phyloP scores from a whole-genome alignment of 2,329 filamentous ascomycete species.

The Chaetothyriales sp. region DNA sequence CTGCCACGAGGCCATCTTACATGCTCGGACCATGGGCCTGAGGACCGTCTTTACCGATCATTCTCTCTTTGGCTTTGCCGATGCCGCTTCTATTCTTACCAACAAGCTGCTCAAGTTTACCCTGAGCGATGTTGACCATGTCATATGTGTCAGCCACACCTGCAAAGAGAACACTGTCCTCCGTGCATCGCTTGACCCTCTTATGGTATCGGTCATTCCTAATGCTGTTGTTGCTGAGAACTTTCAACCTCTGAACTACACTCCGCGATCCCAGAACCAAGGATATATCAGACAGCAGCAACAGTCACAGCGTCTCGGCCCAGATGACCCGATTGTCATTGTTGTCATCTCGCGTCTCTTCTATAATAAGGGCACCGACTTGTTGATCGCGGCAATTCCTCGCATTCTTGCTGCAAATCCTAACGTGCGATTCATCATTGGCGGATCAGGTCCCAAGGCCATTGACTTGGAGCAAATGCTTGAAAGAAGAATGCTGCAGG shows the following conservation, averaged over 20 bases:
- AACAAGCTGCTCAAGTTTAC: constrained; percentile 97
- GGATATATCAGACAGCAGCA: constrained; percentile 23
- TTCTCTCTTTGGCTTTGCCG: constrained; percentile 91
- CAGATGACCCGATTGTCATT: constrained; percentile 80
- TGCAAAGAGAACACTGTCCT: constrained; percentile 98
- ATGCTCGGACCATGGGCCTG: constrained; percentile 89
- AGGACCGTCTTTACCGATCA: constrained; percentile 96
- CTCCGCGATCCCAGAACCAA: constrained; percentile 28
- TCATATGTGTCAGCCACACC: constrained; percentile 95
- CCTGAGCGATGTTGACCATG: constrained; percentile 91
- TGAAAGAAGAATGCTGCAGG: constrained; percentile 83
- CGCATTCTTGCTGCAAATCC: constrained; percentile 77
- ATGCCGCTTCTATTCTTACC: constrained; percentile 85
- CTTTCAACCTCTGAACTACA: constrained; percentile 57
- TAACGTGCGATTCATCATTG: constrained; percentile 93
- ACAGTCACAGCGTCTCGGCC: constrained; percentile 55
- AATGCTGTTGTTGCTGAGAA: constrained; percentile 96
- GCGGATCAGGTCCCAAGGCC: constrained; percentile 85
- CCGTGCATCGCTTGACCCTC: constrained; percentile 78
- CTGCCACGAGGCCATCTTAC: constrained; percentile 86
- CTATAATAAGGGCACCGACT: constrained; percentile 96
- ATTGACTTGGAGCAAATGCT: constrained; percentile 98
- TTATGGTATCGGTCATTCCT: constrained; percentile 96
- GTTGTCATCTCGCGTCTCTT: constrained; percentile 95
- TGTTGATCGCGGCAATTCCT: constrained; percentile 90